Percentiles rank a stretch among this genome's conserved stretches.
Evolutionary conservation across 805 yeast genomes (phyloP).

Genomic region (Candida piceae): DNA sequence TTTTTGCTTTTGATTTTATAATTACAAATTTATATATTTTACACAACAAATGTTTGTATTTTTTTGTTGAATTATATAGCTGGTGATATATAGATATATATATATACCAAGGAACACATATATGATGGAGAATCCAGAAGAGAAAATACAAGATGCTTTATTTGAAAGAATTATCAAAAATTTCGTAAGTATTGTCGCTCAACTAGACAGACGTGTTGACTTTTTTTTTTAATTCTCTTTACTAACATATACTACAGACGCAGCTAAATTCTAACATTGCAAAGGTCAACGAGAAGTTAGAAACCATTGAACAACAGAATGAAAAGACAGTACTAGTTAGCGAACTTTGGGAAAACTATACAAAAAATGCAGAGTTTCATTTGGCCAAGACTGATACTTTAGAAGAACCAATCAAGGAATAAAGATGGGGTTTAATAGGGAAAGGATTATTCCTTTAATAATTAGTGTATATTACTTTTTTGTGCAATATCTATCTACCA

Average conservation of each 20-base stretch:
- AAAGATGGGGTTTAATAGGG: no score
- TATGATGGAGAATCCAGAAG: conserved; percentile 89
- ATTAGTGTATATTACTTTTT: no score
- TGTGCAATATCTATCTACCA: no score
- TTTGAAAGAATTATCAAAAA: conserved; percentile 72
- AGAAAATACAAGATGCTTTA: conserved; percentile 71
- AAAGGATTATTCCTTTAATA: no score
- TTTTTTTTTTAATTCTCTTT: no score
- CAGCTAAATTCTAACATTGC: conserved; percentile 66
- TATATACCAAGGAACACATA: no score
- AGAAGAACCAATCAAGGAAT: conserved; percentile 27
- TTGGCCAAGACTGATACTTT: conserved; percentile 61
- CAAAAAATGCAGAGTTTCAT: conserved; percentile 64
- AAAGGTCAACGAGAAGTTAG: conserved; percentile 56
- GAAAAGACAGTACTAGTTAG: conserved; percentile 66
- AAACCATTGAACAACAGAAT: conserved; percentile 59
- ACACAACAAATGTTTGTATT: neutral
- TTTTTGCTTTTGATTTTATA: no score
- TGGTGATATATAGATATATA: no score
- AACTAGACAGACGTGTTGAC: no score
- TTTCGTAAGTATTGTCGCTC: conserved; percentile 69
- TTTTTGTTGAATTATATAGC: neutral
- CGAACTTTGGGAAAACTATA: conserved; percentile 76
- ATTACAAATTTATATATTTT: neutral
- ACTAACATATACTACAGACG: conserved; percentile 37